These are phyloP conservation scores for Thelephora aurantiotincta DNA, from an alignment of 768 basidiomycete species.

Conservation along the genomic window DNA sequence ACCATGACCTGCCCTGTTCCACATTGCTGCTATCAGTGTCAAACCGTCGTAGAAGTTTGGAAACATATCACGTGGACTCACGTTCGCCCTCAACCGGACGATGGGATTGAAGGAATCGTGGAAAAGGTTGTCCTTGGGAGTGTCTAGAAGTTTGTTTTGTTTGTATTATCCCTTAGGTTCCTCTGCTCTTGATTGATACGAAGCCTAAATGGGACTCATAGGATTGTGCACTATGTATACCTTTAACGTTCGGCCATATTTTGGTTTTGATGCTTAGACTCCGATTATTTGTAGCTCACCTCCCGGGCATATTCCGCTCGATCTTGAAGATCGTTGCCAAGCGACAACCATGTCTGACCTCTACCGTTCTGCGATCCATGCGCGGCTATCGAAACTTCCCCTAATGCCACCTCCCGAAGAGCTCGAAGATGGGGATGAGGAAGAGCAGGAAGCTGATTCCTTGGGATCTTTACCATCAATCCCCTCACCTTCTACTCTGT, in stretches of 20 bases:
- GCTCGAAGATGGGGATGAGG: slow-evolving; percentile 35
- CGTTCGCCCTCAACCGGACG: neutral
- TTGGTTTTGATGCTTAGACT: too few species aligned
- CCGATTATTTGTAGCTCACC: too few species aligned
- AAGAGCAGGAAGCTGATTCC: slow-evolving; percentile 39
- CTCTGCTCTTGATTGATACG: too few species aligned
- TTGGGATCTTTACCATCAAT: slow-evolving; percentile 49
- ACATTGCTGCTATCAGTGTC: neutral
- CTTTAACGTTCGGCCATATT: too few species aligned
- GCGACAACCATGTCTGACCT: slow-evolving; percentile 46
- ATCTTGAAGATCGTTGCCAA: too few species aligned
- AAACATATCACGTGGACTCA: neutral
- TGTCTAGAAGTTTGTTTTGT: too few species aligned
- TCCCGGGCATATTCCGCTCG: too few species aligned
- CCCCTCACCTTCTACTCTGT: slow-evolving; percentile 45
- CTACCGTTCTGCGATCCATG: slow-evolving; percentile 63
- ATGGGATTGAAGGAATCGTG: too few species aligned
- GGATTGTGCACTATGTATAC: too few species aligned
- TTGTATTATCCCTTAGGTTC: too few species aligned
- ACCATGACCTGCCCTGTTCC: neutral
- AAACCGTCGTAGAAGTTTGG: neutral
- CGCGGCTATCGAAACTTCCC: slow-evolving; percentile 67
- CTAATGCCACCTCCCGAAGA: slow-evolving; percentile 26
- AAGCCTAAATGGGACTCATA: too few species aligned
- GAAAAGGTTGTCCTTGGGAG: too few species aligned